Conservation (phyloP, 2,329 filamentous ascomycete genomes). For the Fusarium sp. region DNA sequence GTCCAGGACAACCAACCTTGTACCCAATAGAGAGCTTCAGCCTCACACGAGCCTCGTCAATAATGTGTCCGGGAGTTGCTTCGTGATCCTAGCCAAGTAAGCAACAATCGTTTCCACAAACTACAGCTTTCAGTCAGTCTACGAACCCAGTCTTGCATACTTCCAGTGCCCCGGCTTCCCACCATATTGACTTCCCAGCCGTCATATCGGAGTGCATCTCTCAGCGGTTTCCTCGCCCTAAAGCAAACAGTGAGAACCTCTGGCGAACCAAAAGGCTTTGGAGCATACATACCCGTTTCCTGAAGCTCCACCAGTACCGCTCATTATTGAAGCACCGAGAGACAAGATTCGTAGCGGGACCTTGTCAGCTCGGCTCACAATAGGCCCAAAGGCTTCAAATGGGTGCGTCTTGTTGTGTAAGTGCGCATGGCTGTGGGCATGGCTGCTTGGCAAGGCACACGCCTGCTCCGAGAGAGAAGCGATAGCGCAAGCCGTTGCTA, state of each 20-base stretch:
- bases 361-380: background rate
- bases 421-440: too few relatives aligned
- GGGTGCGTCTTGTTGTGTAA: too few relatives aligned
- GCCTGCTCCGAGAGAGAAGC: too few relatives aligned
- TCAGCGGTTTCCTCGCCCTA: background rate
- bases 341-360: background rate
- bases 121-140: background rate
- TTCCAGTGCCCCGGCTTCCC: background rate
- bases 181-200: slow-evolving; percentile 7
- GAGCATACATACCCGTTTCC: background rate
- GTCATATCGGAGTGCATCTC: slow-evolving; percentile 2
- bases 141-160: background rate
- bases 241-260: background rate
- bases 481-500: too few relatives aligned
- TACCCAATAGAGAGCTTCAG: background rate
- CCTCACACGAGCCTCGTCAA: background rate
- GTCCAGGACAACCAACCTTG: background rate
- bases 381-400: too few relatives aligned
- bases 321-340: slow-evolving; percentile 5
- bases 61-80: background rate
- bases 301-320: background rate
- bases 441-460: too few relatives aligned
- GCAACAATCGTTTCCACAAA: background rate
- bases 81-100: background rate
- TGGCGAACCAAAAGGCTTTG: too few relatives aligned